Evolutionary conservation across 2,329 filamentous ascomycete genomes (phyloP).

Genomic region (Proliferodiscus dingleyae): DNA sequence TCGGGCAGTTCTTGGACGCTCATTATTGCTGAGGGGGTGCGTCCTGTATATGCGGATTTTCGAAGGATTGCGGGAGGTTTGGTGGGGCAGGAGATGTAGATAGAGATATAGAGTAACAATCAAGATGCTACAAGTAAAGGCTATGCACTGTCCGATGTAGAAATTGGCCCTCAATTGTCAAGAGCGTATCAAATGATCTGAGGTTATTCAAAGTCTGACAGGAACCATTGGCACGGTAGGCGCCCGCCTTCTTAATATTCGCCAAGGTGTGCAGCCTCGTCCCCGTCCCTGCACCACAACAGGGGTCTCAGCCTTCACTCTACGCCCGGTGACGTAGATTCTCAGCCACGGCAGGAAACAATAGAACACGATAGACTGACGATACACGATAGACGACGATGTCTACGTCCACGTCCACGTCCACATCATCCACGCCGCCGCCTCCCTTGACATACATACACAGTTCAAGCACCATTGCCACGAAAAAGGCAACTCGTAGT

Average conservation of each 20-base stretch:
- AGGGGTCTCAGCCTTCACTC: too few relatives aligned
- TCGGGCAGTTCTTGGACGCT: conserved; percentile 16
- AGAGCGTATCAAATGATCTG: background rate
- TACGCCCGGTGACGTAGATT: background rate
- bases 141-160: too few relatives aligned
- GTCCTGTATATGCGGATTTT: conserved; percentile 4
- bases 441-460: too few relatives aligned
- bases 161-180: background rate
- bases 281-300: background rate
- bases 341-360: background rate
- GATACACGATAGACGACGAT: too few relatives aligned
- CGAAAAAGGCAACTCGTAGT: too few relatives aligned
- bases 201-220: background rate
- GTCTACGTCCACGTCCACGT: too few relatives aligned
- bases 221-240: background rate
- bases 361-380: too few relatives aligned
- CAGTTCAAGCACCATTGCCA: too few relatives aligned
- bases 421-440: too few relatives aligned
- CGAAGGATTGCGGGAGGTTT: background rate
- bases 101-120: background rate
- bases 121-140: conserved; percentile 9
- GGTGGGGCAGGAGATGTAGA: conserved; percentile 2
- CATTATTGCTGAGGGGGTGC: conserved; percentile 12
- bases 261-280: background rate
- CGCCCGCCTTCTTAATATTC: background rate